Base-by-base conservation (phyloP, 2,329 filamentous ascomycete genomes). In the Cercospora berteroae region DNA sequence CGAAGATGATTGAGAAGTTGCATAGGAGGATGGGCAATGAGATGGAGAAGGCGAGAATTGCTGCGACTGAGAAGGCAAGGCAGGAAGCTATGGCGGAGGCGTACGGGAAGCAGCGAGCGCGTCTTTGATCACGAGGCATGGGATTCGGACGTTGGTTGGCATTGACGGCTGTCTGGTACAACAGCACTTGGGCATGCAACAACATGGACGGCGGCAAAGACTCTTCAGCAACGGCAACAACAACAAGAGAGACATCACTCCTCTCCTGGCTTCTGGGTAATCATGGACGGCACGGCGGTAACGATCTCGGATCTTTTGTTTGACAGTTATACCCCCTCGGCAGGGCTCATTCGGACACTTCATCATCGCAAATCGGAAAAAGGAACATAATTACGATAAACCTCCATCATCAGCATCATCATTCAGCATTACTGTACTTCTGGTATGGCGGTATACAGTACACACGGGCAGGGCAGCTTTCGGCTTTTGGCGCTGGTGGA, bases 1-100 rank as follows among this genome's bases (percentile, higher is more conserved):
- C 27, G 3, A 72, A 71, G 65, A 39, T 72, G 9, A 58, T 72
- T 12, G 61, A 55, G 12, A 67, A 65, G 44, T 33, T 72, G 62
- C 23, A 65, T 3, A 68, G 65, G 39, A 69, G 67, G 64, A 29
- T 65, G 16, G 61, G 27, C 4, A 10, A 10, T 2, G 57, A 56
- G 33, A 31, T 42, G 13, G 60, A 64, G 20, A 66, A 50, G 55
- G 55, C 55, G 56, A 39, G 29, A 10, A 25, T 29, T 33, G 62
- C 31, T 36, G 50, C 31, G 44, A 29, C 16, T 16, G 23, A 27
- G 48, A 27, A 55, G 48, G 48, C 20, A 1, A 4, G 48, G 12
- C 23, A 55, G 48, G 23, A 25, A 12, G 48, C 48, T 27, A 7
- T 55, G 23, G 23, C 2, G 48, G 48, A 55, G 12, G 12, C 20